Evolutionary conservation across 2,329 filamentous ascomycete species (phyloP).

Genomic region (Fusarium sp.): DNA sequence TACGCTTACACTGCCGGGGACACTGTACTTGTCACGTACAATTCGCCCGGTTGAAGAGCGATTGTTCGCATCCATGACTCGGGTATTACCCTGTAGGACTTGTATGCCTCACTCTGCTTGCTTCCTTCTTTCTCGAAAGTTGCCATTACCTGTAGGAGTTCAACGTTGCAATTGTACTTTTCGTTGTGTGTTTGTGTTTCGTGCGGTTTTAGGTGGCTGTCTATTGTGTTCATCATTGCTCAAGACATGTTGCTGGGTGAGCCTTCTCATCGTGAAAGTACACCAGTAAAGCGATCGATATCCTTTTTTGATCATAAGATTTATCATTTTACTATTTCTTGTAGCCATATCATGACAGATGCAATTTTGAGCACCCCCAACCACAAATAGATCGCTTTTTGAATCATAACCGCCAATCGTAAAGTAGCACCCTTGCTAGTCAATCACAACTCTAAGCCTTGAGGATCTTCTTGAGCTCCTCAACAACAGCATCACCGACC

Average conservation of each 20-base stretch:
- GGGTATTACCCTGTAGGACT: not conserved
- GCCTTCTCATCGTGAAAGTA: fast-evolving
- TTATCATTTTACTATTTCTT: conserved; percentile 8
- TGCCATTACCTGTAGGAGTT: not conserved
- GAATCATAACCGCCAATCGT: not conserved
- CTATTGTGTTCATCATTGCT: not conserved
- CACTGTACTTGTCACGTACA: not conserved
- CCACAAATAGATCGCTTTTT: conserved; percentile 11
- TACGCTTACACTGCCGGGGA: not conserved
- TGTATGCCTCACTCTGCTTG: not conserved
- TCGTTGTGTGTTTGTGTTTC: not conserved
- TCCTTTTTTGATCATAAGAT: not conserved
- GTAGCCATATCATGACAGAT: not conserved
- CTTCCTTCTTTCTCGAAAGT: not conserved
- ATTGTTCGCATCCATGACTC: not conserved
- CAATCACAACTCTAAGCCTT: conserved; percentile 50
- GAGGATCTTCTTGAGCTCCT: conserved; percentile 77
- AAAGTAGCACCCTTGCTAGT: not conserved
- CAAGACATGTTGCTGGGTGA: not conserved
- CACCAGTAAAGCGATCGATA: not conserved
- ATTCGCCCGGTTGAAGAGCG: not conserved
- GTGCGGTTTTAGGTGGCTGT: not conserved
- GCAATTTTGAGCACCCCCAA: not conserved
- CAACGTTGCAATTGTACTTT: not conserved
- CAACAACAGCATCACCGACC: conserved; percentile 80